phyloP scores from a whole-genome alignment of 1,284 basidiomycete species.

The Lignosus rhinocerotis region DNA sequence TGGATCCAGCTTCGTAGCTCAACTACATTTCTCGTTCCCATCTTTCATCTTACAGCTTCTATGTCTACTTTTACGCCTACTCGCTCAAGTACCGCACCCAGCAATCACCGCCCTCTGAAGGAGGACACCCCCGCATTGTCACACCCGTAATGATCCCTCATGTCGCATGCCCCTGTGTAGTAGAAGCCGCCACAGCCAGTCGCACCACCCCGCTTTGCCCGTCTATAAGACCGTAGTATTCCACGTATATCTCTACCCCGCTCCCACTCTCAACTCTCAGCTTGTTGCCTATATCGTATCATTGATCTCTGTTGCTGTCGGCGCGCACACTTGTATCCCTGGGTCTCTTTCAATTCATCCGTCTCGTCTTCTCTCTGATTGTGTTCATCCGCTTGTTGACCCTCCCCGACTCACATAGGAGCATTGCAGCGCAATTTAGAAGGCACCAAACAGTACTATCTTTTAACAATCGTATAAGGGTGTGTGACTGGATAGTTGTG shows the following conservation, averaged over 20 bases:
- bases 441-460: too few relatives aligned
- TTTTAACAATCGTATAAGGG: too few relatives aligned
- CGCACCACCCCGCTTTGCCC: conserved; percentile 13
- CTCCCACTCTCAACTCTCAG: conserved; percentile 4
- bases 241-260: conserved; percentile 6
- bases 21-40: neutral
- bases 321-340: conserved; percentile 27
- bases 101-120: conserved; percentile 25
- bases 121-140: conserved; percentile 25
- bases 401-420: neutral
- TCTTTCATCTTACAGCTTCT: conserved; percentile 17
- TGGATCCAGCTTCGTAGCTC: conserved; percentile 3
- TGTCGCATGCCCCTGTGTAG: conserved; percentile 25
- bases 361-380: conserved; percentile 11
- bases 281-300: conserved; percentile 24
- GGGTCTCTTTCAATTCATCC: conserved; percentile 21
- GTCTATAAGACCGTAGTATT: conserved; percentile 23
- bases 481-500: neutral
- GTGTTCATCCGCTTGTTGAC: neutral
- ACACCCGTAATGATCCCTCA: conserved; percentile 21
- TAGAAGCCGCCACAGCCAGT: conserved; percentile 25
- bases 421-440: neutral
- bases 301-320: conserved; percentile 27
- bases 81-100: conserved; percentile 24
- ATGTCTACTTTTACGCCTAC: conserved; percentile 13